Evolutionary conservation across 2,329 filamentous ascomycete genomes (phyloP), one percentile per base, ranked within the genome.

Genomic region (Clarireedia homoeocarpa): DNA sequence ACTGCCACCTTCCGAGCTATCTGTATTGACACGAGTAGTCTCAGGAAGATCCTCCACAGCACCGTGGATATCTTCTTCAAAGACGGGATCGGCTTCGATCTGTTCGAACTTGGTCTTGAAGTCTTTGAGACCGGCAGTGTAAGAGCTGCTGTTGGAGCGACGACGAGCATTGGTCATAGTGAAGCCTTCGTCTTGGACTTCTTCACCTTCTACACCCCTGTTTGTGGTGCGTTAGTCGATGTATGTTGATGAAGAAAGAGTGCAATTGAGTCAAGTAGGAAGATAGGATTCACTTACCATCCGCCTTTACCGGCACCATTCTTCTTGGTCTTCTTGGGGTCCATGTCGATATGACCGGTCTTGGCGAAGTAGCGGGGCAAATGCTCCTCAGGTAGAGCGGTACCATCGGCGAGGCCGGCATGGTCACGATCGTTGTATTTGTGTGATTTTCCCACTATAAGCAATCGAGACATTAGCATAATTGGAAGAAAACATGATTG

Each of bases 71-170:
- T 82, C 81, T 73, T 96, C 91, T 71, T 97, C 91, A 64, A 96
- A 96, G 68, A 95, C 88, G 42, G 91, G 91, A 68, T 97, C 92
- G 17, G 83, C 79, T 66, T 97, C 94, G 70, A 90, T 80, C 65
- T 88, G 78, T 74, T 99, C 94, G 71, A 96, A 97, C 77, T 99
- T 99, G 74, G 91, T 95, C 81, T 94, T 95, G 77, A 96, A 89
- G 71, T 91, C 83, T 59, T 82, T 80, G 65, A 89, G 76, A 66
- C 83, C 78, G 67, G 83, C 80, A 55, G 83, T 84, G 65, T 86
- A 80, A 67, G 80, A 84, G 75, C 86, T 91, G 71, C 88, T 92
- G 77, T 97, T 97, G 74, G 89, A 95, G 72, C 89, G 91, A 71
- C 92, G 94, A 61, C 92, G 90, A 56, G 88, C 77, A 66, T 96